These are phyloP conservation scores for Candida gorgasii DNA, from an alignment of 805 yeast species.

Conservation along the genomic window DNA sequence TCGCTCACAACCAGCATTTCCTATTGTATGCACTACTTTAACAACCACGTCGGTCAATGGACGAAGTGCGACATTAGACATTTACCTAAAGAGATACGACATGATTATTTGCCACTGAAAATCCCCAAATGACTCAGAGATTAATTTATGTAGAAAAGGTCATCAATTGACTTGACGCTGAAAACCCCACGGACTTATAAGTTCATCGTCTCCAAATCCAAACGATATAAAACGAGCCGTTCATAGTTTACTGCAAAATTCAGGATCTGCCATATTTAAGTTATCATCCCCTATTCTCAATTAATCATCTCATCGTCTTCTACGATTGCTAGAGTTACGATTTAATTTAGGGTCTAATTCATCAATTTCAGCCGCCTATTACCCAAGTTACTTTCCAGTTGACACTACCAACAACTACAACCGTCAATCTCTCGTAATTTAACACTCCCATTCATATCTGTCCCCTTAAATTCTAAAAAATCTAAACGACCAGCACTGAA, in stretches of 20 bases:
- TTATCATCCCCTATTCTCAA: slow-evolving; percentile 5
- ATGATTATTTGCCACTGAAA: slow-evolving; percentile 3
- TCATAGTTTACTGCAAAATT: too few species aligned
- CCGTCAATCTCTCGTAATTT: neutral
- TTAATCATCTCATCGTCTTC: neutral
- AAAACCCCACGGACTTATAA: neutral
- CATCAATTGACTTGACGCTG: neutral
- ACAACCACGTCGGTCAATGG: too few species aligned
- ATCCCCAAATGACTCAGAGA: slow-evolving; percentile 3
- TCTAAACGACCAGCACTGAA: slow-evolving; percentile 6
- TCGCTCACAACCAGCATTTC: slow-evolving; percentile 3
- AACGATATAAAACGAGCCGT: too few species aligned
- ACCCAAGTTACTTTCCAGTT: too few species aligned
- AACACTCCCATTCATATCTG: neutral
- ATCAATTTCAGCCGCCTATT: neutral
- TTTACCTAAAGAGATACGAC: slow-evolving; percentile 5
- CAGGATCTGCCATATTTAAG: neutral
- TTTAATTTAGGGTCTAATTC: too few species aligned
- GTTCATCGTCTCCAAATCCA: neutral
- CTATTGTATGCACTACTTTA: too few species aligned
- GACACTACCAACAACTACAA: too few species aligned
- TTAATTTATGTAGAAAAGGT: too few species aligned
- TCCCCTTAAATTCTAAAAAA: neutral
- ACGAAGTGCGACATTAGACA: slow-evolving; percentile 3
- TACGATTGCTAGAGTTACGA: too few species aligned